A percentile compares a stretch with the other conserved stretches of the same genome.
These are phyloP conservation scores for Rhexocercosporidium sp. DNA, from an alignment of 2,329 filamentous ascomycete species.

Conservation along the genomic window DNA sequence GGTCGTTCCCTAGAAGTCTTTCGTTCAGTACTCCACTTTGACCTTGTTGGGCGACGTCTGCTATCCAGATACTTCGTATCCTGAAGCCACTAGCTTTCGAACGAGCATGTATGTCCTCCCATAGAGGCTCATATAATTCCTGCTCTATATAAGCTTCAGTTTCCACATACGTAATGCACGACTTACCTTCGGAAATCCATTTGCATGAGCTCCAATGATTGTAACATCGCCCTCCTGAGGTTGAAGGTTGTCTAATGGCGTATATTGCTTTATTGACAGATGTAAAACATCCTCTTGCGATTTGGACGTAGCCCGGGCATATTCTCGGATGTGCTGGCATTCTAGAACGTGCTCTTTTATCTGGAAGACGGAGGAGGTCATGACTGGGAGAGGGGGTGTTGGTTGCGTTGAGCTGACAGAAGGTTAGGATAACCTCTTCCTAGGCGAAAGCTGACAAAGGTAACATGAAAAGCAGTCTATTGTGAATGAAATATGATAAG, in stretches of 20 bases:
- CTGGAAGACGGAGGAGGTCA: conserved; percentile 54
- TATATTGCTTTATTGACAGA: conserved; percentile 87
- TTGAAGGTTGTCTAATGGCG: conserved; percentile 69
- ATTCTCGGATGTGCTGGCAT: conserved; percentile 82
- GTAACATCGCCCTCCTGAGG: conserved; percentile 80
- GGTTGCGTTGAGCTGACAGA: neutral
- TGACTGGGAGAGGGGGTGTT: conserved; percentile 3
- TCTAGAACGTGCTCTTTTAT: conserved; percentile 76
- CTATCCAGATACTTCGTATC: conserved; percentile 86
- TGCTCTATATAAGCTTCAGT: conserved; percentile 42
- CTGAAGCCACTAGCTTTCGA: conserved; percentile 64
- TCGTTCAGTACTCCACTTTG: conserved; percentile 81
- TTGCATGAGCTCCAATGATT: conserved; percentile 85
- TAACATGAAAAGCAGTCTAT: neutral
- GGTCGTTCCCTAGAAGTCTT: conserved; percentile 78
- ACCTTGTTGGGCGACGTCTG: conserved; percentile 87
- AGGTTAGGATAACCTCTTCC: neutral
- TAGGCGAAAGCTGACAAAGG: neutral
- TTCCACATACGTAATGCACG: neutral
- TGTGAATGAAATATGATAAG: neutral
- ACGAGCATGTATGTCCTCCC: conserved; percentile 76
- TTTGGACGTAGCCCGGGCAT: conserved; percentile 71
- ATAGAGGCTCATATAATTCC: conserved; percentile 92
- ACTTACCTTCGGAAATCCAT: conserved; percentile 85
- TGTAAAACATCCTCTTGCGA: conserved; percentile 77